These are phyloP conservation scores for Lactarius tabidus DNA, from an alignment of 768 basidiomycete genomes.

Conservation along the genomic window DNA sequence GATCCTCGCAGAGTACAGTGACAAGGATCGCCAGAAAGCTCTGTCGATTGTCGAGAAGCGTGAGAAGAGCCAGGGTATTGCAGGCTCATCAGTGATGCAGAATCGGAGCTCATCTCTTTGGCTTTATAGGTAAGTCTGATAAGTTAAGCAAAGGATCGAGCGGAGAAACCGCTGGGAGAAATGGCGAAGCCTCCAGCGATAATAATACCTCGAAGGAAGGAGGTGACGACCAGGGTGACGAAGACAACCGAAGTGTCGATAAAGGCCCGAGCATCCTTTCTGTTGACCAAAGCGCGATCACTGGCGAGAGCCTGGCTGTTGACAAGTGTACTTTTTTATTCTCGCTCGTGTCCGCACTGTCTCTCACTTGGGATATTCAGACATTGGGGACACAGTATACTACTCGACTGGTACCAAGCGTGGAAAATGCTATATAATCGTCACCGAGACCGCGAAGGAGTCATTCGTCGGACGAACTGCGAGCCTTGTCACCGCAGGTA, in stretches of 20 bases:
- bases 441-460: conserved; percentile 36
- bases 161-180: not conserved
- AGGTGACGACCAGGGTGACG: conserved; percentile 15
- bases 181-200: conserved; percentile 1
- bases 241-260: conserved; percentile 27
- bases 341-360: not conserved
- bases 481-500: conserved; percentile 38
- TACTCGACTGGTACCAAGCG: conserved; percentile 39
- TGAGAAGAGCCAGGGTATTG: conserved; percentile 1
- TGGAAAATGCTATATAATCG: conserved; percentile 38
- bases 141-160: conserved; percentile 3
- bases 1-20: conserved; percentile 40
- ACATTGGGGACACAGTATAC: conserved; percentile 40
- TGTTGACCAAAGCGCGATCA: conserved; percentile 46
- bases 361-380: not conserved
- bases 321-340: conserved; percentile 36
- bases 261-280: conserved; percentile 41
- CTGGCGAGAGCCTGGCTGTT: conserved; percentile 45
- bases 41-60: conserved; percentile 32
- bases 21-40: conserved; percentile 35
- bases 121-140: not conserved
- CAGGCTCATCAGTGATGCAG: not conserved
- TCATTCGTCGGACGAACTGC: conserved; percentile 46
- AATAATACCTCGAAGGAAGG: conserved; percentile 17
- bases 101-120: not conserved